A percentile compares a stretch with the other conserved stretches of the same genome.
Evolutionary conservation across 495 filamentous ascomycete species (phyloP).

Genomic region (Clavariopsis aquatica): DNA sequence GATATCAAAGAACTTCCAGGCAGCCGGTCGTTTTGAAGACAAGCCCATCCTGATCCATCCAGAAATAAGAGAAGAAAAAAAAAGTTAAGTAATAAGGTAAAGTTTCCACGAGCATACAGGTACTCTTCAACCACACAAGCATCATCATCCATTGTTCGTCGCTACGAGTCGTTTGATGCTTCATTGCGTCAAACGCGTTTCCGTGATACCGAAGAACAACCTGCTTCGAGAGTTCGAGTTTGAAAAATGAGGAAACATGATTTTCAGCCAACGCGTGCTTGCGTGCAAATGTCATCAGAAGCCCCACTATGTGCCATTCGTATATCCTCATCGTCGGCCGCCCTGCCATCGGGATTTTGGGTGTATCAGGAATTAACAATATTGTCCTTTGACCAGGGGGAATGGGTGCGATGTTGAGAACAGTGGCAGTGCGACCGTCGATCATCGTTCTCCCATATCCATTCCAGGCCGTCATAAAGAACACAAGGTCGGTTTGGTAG

Average conservation of each 20-base stretch:
- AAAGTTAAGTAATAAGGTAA: background rate
- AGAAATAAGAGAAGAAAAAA: background rate
- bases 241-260: slow-evolving; percentile 26
- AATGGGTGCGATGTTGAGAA: slow-evolving; percentile 4
- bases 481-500: slow-evolving; percentile 28
- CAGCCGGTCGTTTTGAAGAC: background rate
- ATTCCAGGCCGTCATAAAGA: slow-evolving; percentile 35
- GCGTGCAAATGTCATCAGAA: slow-evolving; percentile 26
- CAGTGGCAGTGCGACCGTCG: slow-evolving; percentile 25
- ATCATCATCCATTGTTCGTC: background rate
- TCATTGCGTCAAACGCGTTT: slow-evolving; percentile 24
- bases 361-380: slow-evolving; percentile 19
- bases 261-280: slow-evolving; percentile 29
- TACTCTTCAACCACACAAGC: slow-evolving; percentile 6
- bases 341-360: slow-evolving; percentile 13
- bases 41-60: slow-evolving; percentile 3
- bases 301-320: slow-evolving; percentile 21
- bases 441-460: slow-evolving; percentile 10
- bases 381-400: slow-evolving; percentile 5
- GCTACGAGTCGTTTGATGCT: slow-evolving; percentile 24
- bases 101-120: slow-evolving; percentile 1
- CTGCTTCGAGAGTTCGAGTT: background rate
- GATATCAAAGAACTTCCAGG: slow-evolving; percentile 4
- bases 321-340: slow-evolving; percentile 15
- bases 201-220: background rate